These are phyloP conservation scores for Steccherinum ochraceum DNA, from an alignment of 768 basidiomycete genomes.

Conservation along the genomic window DNA sequence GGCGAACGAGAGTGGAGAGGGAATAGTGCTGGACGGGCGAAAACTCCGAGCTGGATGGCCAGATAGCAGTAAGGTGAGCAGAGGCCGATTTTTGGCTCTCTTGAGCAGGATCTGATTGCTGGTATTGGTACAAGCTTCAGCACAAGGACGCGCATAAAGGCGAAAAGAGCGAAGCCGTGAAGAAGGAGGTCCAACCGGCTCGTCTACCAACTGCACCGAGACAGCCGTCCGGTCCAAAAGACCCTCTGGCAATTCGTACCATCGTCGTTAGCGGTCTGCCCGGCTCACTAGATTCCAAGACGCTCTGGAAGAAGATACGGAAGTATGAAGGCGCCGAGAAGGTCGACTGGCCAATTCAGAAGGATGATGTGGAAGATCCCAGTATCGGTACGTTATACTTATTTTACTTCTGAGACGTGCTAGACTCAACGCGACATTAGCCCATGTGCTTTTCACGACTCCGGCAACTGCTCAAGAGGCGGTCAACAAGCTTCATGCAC, in stretches of 20 bases:
- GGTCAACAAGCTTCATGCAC: constrained; percentile 79
- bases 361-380: constrained; percentile 39
- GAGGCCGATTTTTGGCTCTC: too few species aligned
- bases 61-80: constrained; percentile 54
- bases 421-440: constrained; percentile 27
- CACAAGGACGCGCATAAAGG: neutral
- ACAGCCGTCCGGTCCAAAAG: constrained; percentile 35
- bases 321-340: constrained; percentile 75
- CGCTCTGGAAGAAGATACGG: constrained; percentile 80
- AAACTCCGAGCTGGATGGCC: constrained; percentile 77
- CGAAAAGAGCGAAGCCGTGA: too few species aligned
- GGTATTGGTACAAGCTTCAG: neutral
- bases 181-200: too few species aligned
- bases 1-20: constrained; percentile 45
- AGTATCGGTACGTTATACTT: constrained; percentile 37
- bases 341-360: constrained; percentile 60
- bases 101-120: constrained; percentile 6
- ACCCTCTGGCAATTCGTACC: constrained; percentile 82
- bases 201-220: constrained; percentile 30
- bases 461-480: constrained; percentile 65
- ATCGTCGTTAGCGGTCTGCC: constrained; percentile 74
- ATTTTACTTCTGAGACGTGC: neutral
- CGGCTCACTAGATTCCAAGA: constrained; percentile 50
- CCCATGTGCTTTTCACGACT: constrained; percentile 67
- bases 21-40: constrained; percentile 61